Base-by-base conservation (phyloP, 2,329 filamentous ascomycete genomes). In the Tolypocladium amazonense region DNA sequence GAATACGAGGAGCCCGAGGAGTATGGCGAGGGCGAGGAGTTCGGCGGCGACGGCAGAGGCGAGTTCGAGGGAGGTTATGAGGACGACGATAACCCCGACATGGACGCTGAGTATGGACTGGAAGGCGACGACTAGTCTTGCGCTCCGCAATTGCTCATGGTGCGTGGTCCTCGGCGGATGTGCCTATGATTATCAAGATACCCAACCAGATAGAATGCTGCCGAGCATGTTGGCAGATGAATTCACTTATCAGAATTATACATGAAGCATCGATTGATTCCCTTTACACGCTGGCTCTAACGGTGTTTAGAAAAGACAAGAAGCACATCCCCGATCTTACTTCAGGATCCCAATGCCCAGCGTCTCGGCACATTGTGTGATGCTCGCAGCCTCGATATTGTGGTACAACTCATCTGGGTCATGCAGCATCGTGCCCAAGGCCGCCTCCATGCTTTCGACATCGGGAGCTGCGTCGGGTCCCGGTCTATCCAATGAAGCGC, bases 91-190 rank as follows among this genome's bases (percentile, higher is more conserved):
- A 67, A 75, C 61, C 70, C 70, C 4, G 71, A 72, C 4, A 71
- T 75, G 70, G 73, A 75, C 61, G 71, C 68, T 1, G 69, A 70
- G 60, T 75, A 74, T 47, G 72, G 72, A 3, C 58, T 74, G 35
- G 68, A 73, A 1, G 65, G 65, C 9, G 63, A 69, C 18, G 64
- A 63, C 38, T 23, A 30, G 15, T 18, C 54, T 20, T 2, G 20
- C 2, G 9, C 3, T 7, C 8, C n/a, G 8, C 15, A 8, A 9
- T 3, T 3, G 25, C 25, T 30, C 11, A 9, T 27, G 47, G 14
- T 30, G 25, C 14, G 27, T 33, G 15, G 25, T 30, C 12, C 14
- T 30, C 9, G 27, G 47, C 27, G 27, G 23, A 50, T 20, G 30
- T n/a, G 50, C 27, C 15, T 1, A 35, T 30, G 30, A 35, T 53